These are phyloP conservation scores for Dioscorea dumetorum DNA, from an alignment of 106 monocot species.

Conservation along the genomic window DNA sequence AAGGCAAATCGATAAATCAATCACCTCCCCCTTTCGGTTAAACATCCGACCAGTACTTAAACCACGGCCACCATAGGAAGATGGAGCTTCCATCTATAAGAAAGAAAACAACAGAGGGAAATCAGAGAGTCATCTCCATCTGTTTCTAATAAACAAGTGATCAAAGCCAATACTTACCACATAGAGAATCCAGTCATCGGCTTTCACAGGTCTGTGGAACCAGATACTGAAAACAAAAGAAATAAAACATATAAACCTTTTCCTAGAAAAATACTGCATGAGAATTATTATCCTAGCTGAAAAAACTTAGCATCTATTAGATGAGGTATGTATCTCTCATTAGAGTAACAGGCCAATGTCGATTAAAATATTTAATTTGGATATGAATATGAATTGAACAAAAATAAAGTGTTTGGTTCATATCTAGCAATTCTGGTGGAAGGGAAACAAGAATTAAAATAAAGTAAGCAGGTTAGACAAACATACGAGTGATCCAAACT, in stretches of 20 bases:
- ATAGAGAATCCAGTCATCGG: conserved; percentile 87
- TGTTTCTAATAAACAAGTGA: background rate
- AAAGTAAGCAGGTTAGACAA: background rate
- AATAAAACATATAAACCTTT: background rate
- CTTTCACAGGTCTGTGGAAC: conserved; percentile 81
- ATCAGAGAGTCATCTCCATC: background rate
- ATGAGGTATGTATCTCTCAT: too few species aligned
- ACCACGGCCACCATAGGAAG: conserved; percentile 62
- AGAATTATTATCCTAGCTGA: too few species aligned
- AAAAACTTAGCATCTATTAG: too few species aligned
- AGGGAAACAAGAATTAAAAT: too few species aligned
- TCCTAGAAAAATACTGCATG: too few species aligned
- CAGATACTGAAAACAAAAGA: conserved; percentile 50
- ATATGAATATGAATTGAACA: too few species aligned
- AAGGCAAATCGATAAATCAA: background rate
- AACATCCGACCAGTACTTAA: conserved; percentile 70
- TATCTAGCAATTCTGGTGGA: too few species aligned
- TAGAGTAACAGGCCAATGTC: too few species aligned
- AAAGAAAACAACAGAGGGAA: background rate
- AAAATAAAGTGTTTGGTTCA: too few species aligned
- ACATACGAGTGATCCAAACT: conserved; percentile 95
- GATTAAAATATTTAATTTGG: too few species aligned
- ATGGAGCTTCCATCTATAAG: conserved; percentile 71
- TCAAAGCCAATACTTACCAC: conserved; percentile 29
- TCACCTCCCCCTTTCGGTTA: conserved; percentile 89